Evolutionary conservation across 2,329 filamentous ascomycete species (phyloP).

Genomic region (Fusarium sp.): DNA sequence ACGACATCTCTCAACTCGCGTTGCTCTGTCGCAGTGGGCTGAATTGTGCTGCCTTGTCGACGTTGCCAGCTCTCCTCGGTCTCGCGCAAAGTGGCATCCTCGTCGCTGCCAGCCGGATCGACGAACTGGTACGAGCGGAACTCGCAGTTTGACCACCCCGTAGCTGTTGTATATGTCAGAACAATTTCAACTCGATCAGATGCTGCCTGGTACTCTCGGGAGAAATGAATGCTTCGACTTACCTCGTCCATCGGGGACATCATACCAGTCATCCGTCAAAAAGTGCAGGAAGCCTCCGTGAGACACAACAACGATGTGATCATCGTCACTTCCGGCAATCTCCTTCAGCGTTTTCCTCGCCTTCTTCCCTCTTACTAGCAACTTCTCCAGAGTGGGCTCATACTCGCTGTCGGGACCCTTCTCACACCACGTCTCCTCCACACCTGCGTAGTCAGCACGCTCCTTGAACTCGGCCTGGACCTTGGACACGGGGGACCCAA

Average conservation of each 20-base stretch:
- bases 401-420: slow-evolving; percentile 68
- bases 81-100: slow-evolving; percentile 64
- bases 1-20: slow-evolving; percentile 60
- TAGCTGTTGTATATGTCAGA: slow-evolving; percentile 64
- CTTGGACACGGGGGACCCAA: slow-evolving; percentile 71
- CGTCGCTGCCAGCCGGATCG: slow-evolving; percentile 65
- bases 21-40: slow-evolving; percentile 64
- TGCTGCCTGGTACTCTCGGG: neutral
- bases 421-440: slow-evolving; percentile 79
- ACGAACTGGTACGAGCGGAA: slow-evolving; percentile 78
- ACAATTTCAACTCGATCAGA: neutral
- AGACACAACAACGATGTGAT: slow-evolving; percentile 82
- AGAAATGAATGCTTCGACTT: slow-evolving; percentile 40
- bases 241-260: slow-evolving; percentile 63
- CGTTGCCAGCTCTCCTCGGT: slow-evolving; percentile 64
- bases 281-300: slow-evolving; percentile 91
- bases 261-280: slow-evolving; percentile 85
- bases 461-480: slow-evolving; percentile 74
- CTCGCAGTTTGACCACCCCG: slow-evolving; percentile 83
- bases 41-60: slow-evolving; percentile 59
- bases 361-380: slow-evolving; percentile 73
- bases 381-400: slow-evolving; percentile 64
- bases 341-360: slow-evolving; percentile 73
- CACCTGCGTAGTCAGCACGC: slow-evolving; percentile 74
- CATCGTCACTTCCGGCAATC: slow-evolving; percentile 64